Percentiles rank a stretch among this genome's conserved stretches.
Evolutionary conservation across 2,329 filamentous ascomycete genomes (phyloP).

Genomic region (Pestalotiopsis sp.): DNA sequence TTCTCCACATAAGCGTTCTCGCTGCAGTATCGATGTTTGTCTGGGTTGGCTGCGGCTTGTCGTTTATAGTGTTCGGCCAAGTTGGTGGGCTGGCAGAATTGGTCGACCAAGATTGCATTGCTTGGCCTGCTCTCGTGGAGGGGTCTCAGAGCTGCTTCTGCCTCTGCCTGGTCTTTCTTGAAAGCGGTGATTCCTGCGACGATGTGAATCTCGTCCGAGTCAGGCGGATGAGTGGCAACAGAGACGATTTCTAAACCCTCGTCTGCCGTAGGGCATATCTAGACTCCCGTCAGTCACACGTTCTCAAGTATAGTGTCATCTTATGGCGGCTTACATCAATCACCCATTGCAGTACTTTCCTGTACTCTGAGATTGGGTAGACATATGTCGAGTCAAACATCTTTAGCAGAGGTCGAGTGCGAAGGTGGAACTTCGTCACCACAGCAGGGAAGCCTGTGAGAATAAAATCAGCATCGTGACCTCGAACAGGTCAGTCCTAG

Average conservation of each 20-base stretch:
- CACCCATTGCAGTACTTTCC: conserved; percentile 49
- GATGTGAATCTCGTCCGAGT: conserved; percentile 30
- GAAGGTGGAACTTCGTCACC: conserved; percentile 52
- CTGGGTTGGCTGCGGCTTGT: conserved; percentile 49
- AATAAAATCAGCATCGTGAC: not conserved
- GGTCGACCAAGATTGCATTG: conserved; percentile 37
- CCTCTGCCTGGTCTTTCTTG: conserved; percentile 36
- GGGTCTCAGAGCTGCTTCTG: conserved; percentile 35
- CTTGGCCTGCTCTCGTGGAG: conserved; percentile 40
- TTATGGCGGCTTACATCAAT: conserved; percentile 34
- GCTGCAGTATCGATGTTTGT: conserved; percentile 48
- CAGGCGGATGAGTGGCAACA: conserved; percentile 33
- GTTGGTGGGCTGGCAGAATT: conserved; percentile 42
- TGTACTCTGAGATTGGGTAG: conserved; percentile 47
- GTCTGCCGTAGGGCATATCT: conserved; percentile 34
- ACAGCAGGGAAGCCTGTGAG: conserved; percentile 52
- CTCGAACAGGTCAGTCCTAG: not conserved
- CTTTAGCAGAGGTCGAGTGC: conserved; percentile 33
- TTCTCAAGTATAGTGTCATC: not conserved
- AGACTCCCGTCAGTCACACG: not conserved
- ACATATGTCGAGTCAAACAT: conserved; percentile 44
- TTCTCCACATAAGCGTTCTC: conserved; percentile 55
- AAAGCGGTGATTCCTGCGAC: conserved; percentile 44
- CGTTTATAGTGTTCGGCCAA: conserved; percentile 42
- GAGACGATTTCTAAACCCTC: conserved; percentile 42